Evolutionary conservation across 768 basidiomycete genomes (phyloP).

Genomic region (Dioszegia aurantiaca): DNA sequence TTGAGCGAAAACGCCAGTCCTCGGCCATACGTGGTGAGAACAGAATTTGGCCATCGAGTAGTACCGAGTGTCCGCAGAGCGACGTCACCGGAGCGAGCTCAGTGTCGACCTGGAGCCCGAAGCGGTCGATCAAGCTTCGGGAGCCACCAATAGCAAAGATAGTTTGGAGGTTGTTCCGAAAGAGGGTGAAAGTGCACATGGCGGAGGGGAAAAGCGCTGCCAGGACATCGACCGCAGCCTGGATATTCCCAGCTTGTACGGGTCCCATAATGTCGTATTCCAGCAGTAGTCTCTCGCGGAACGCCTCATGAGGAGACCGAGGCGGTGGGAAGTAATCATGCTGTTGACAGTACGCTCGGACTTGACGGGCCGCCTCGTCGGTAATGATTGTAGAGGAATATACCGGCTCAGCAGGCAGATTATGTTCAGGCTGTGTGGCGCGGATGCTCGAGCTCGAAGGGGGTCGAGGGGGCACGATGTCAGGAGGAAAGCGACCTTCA

Average conservation of each 20-base stretch:
- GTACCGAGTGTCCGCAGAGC: slow-evolving; percentile 24
- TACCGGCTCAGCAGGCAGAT: too few species aligned
- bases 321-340: slow-evolving; percentile 28
- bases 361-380: neutral
- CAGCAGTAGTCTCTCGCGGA: slow-evolving; percentile 20
- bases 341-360: neutral
- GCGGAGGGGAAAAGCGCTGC: slow-evolving; percentile 27
- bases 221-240: slow-evolving; percentile 28
- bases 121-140: neutral
- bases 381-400: neutral
- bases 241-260: slow-evolving; percentile 27
- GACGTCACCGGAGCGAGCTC: slow-evolving; percentile 11
- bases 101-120: neutral
- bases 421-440: too few species aligned
- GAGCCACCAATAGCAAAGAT: slow-evolving; percentile 15
- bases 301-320: slow-evolving; percentile 25
- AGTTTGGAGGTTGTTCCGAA: slow-evolving; percentile 15
- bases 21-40: slow-evolving; percentile 7
- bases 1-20: slow-evolving; percentile 22
- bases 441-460: too few species aligned
- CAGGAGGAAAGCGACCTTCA: neutral
- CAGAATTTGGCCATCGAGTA: slow-evolving; percentile 6
- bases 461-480: neutral
- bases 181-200: slow-evolving; percentile 18
- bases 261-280: slow-evolving; percentile 32